Conservation (phyloP, 1,284 basidiomycete species). For the Rhodotorula sp. region DNA sequence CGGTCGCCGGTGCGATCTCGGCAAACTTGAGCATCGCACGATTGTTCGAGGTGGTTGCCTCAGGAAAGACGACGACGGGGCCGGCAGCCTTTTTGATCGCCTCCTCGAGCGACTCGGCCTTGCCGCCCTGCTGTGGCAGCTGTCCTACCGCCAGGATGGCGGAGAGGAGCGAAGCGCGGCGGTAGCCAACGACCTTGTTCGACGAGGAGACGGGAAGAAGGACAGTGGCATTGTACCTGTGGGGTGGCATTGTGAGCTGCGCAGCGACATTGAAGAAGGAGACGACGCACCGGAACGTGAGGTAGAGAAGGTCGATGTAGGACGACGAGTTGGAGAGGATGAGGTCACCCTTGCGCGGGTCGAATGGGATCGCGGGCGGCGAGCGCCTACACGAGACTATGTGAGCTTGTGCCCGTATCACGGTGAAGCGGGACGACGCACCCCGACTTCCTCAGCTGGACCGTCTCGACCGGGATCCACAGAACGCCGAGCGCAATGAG, state of each 20-base stretch:
- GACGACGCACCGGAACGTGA: conserved; percentile 39
- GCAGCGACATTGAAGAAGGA: not conserved
- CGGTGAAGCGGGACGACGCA: not conserved
- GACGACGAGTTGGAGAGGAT: conserved; percentile 47
- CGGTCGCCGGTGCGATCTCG: not conserved
- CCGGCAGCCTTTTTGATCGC: conserved; percentile 14
- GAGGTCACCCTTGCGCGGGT: conserved; percentile 41
- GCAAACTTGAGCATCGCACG: conserved; percentile 38
- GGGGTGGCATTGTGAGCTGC: too few relatives aligned
- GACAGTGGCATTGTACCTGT: conserved; percentile 41
- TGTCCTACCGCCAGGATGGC: conserved; percentile 5
- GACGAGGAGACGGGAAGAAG: conserved; percentile 35
- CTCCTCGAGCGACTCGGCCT: conserved; percentile 32
- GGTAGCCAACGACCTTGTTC: conserved; percentile 19
- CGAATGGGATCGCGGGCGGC: conserved; percentile 20
- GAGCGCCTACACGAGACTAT: conserved; percentile 1
- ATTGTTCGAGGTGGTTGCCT: conserved; percentile 43
- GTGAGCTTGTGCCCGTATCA: not conserved
- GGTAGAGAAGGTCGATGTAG: conserved; percentile 46
- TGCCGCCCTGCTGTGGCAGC: not conserved
- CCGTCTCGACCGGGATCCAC: conserved; percentile 32
- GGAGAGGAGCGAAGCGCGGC: conserved; percentile 5
- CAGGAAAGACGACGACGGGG: conserved; percentile 44
- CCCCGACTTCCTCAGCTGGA: conserved; percentile 29
- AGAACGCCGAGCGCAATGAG: conserved; percentile 34